Evolutionary conservation across 176 grass and related monocot species (phyloP).

Genomic region (Ensete ventricosum): DNA sequence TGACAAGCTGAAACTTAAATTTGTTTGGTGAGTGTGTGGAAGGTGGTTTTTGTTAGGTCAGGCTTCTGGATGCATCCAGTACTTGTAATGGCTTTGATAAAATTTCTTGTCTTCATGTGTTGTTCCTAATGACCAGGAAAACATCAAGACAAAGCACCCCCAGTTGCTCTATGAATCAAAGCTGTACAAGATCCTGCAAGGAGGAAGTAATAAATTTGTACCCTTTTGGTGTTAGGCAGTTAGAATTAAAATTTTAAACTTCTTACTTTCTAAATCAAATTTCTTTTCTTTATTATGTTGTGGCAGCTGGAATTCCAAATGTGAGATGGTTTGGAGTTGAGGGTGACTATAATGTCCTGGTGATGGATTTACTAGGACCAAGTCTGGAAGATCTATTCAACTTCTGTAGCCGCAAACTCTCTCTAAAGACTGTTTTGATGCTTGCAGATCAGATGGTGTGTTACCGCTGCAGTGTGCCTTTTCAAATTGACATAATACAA

Average conservation of each 20-base stretch:
- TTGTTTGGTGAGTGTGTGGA: too few species aligned
- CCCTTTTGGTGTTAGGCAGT: constrained; percentile 11
- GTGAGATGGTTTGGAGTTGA: constrained; percentile 95
- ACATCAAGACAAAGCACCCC: constrained; percentile 96
- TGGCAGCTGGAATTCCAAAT: constrained; percentile 77
- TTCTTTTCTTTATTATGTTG: constrained; percentile 18
- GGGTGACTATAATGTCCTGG: constrained; percentile 94
- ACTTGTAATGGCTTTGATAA: constrained; percentile 9
- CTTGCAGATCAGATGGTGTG: constrained; percentile 96
- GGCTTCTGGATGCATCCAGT: not conserved
- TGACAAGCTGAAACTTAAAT: too few species aligned
- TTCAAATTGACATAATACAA: not conserved
- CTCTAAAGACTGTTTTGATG: constrained; percentile 98
- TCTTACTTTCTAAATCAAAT: not conserved
- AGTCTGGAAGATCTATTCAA: constrained; percentile 97
- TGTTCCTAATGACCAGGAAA: constrained; percentile 50
- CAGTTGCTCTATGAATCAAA: constrained; percentile 96
- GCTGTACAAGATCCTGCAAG: constrained; percentile 84
- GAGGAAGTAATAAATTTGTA: constrained; percentile 63
- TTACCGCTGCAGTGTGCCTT: not conserved
- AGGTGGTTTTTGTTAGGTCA: too few species aligned
- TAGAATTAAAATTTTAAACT: not conserved
- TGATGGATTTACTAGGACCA: constrained; percentile 95
- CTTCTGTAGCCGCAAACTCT: constrained; percentile 94
- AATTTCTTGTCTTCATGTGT: not conserved